Conservation (phyloP, 768 basidiomycete species). For the Termitomyces heimii region DNA sequence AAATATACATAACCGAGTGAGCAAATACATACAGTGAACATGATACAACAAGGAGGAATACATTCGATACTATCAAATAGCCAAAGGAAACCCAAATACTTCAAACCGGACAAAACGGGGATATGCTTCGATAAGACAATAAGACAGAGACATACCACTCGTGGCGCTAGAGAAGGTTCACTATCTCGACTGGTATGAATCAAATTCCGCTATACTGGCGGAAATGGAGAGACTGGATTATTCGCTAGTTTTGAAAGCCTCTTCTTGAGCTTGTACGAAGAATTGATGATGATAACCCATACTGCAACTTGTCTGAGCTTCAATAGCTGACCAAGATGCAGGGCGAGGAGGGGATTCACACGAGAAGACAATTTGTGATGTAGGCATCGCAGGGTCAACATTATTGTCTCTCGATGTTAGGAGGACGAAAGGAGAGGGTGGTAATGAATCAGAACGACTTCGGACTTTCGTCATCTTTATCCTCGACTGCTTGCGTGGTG, state of each 20-base stretch:
- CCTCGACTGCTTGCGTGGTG: background rate
- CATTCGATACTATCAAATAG: background rate
- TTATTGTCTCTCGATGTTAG: conserved; percentile 1
- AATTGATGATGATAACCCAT: conserved; percentile 20
- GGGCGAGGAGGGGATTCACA: background rate
- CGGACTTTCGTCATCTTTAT: background rate
- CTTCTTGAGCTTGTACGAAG: conserved; percentile 8
- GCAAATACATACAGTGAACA: background rate
- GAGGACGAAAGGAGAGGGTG: conserved; percentile 8
- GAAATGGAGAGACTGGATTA: background rate
- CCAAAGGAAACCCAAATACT: background rate
- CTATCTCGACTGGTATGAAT: too few relatives aligned
- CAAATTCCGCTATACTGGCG: background rate
- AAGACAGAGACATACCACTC: background rate
- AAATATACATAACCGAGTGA: background rate
- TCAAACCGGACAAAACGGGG: background rate
- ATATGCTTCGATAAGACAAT: too few relatives aligned
- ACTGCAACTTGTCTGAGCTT: background rate
- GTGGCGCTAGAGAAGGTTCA: background rate
- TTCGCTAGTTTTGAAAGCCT: background rate
- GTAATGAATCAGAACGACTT: conserved; percentile 2
- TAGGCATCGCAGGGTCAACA: background rate
- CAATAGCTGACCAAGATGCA: background rate
- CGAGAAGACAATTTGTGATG: background rate
- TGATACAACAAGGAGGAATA: background rate